Conservation (phyloP, 1,284 basidiomycete species). For the Filobasidium uniguttulatum region DNA sequence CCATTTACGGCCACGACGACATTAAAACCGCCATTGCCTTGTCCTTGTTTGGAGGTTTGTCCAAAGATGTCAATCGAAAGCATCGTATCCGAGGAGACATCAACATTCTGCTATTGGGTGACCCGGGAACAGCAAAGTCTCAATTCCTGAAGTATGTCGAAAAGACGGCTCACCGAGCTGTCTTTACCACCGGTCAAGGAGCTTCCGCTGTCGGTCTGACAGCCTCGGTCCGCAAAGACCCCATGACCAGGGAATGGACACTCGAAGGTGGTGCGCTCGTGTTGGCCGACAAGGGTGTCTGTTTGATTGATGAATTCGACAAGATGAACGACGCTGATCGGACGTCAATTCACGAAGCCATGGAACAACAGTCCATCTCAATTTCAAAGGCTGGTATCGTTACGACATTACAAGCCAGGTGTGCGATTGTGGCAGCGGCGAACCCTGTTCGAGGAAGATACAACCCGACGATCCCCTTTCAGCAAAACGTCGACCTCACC, state of each 20-base stretch:
- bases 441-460: slow-evolving; percentile 93
- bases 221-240: slow-evolving; percentile 93
- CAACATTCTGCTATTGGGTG: slow-evolving; percentile 87
- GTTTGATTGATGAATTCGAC: slow-evolving; percentile 98
- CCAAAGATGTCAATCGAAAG: slow-evolving; percentile 94
- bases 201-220: slow-evolving; percentile 97
- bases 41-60: slow-evolving; percentile 81
- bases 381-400: slow-evolving; percentile 99
- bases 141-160: slow-evolving; percentile 99
- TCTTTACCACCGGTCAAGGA: slow-evolving; percentile 98
- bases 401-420: slow-evolving; percentile 89
- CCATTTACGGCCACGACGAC: slow-evolving; percentile 96
- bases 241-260: slow-evolving; percentile 95
- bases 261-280: slow-evolving; percentile 95
- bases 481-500: slow-evolving; percentile 96
- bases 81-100: slow-evolving; percentile 95
- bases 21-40: slow-evolving; percentile 96
- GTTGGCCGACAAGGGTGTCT: slow-evolving; percentile 95
- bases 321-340: slow-evolving; percentile 99
- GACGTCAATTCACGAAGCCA: slow-evolving; percentile 98
- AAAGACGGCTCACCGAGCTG: slow-evolving; percentile 92
- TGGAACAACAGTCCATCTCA: slow-evolving; percentile 99
- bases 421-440: slow-evolving; percentile 92
- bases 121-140: slow-evolving; percentile 97
- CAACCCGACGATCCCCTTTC: slow-evolving; percentile 94